Conservation (phyloP, 345 rosid species). For the Trapa bicornis region DNA sequence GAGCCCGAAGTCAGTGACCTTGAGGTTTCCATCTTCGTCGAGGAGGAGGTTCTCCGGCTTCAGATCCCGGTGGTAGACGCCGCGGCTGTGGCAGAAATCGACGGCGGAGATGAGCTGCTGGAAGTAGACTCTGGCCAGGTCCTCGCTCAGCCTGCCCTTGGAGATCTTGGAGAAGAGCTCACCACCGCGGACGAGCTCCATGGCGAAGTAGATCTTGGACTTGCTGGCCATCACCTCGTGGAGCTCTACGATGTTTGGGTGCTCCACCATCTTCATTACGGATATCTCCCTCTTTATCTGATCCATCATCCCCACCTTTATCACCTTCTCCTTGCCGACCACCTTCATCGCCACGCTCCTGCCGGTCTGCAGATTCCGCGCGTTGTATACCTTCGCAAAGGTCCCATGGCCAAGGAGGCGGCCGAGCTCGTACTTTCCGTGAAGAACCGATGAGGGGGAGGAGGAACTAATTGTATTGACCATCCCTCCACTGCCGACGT, state of each 20-base stretch:
- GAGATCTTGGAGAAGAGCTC: constrained; percentile 68
- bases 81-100: constrained; percentile 90
- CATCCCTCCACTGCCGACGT: background rate
- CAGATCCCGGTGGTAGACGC: constrained; percentile 81
- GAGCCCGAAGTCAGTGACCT: constrained; percentile 84
- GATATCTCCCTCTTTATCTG: constrained; percentile 87
- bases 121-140: constrained; percentile 61
- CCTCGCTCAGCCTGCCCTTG: constrained; percentile 66
- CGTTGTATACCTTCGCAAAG: constrained; percentile 81
- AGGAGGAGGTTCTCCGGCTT: constrained; percentile 82
- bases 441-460: constrained; percentile 33
- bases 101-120: constrained; percentile 76
- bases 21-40: constrained; percentile 67
- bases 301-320: constrained; percentile 88
- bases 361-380: constrained; percentile 48
- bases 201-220: constrained; percentile 84
- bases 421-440: constrained; percentile 85
- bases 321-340: constrained; percentile 79
- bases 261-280: constrained; percentile 92
- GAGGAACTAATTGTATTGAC: constrained; percentile 9
- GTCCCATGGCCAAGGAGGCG: constrained; percentile 75
- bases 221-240: constrained; percentile 96
- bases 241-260: constrained; percentile 73
- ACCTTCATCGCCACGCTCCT: constrained; percentile 79
- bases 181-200: constrained; percentile 93